A percentile compares a stretch with the other conserved stretches of the same genome.
Evolutionary conservation across 768 basidiomycete species (phyloP).

Genomic region (Mycena polygramma): DNA sequence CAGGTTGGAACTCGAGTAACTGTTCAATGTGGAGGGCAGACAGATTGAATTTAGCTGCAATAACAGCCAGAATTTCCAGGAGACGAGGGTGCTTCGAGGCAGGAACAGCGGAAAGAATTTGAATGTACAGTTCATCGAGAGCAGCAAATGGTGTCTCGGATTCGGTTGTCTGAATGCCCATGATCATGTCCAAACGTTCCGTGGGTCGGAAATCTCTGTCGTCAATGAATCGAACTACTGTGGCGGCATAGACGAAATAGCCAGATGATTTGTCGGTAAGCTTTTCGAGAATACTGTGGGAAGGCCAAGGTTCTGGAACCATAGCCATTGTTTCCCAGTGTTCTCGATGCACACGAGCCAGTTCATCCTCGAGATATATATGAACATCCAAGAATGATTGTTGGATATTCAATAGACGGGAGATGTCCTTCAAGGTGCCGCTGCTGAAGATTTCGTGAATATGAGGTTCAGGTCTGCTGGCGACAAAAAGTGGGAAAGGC

Average conservation of each 20-base stretch:
- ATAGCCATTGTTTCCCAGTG: constrained; percentile 4
- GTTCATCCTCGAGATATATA: constrained; percentile 4
- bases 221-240: not conserved
- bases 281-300: not conserved
- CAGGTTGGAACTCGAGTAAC: too few species aligned
- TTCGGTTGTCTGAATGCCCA: not conserved
- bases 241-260: constrained; percentile 23
- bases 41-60: not conserved
- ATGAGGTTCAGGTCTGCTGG: constrained; percentile 15
- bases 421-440: not conserved
- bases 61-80: not conserved
- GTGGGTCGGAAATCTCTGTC: constrained; percentile 17
- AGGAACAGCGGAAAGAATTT: constrained; percentile 4
- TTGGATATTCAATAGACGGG: not conserved
- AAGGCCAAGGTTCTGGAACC: not conserved
- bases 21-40: too few species aligned
- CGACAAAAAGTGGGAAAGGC: constrained; percentile 8
- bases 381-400: constrained; percentile 14
- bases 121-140: constrained; percentile 20
- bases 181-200: not conserved
- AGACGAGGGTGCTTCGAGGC: not conserved
- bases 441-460: not conserved
- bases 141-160: not conserved
- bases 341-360: constrained; percentile 4
- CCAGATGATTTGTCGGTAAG: constrained; percentile 15